Evolutionary conservation across 345 rosid genomes (phyloP).

Genomic region (Zanthoxylum bungeanum): DNA sequence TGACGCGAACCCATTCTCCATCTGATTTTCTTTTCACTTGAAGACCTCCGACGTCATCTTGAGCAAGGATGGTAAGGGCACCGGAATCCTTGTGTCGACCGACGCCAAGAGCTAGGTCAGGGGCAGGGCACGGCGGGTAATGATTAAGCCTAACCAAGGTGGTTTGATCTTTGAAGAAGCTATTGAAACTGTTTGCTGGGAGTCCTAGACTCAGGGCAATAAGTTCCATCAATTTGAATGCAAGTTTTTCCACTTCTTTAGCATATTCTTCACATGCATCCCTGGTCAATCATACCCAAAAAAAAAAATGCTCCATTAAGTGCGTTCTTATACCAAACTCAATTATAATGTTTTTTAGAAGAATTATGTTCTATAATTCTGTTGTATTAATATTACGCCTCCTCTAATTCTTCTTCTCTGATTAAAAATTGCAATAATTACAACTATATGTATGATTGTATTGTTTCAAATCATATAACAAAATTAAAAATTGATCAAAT

Average conservation of each 20-base stretch:
- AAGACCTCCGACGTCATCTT: conserved; percentile 36
- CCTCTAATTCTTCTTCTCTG: too few relatives aligned
- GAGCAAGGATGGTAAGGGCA: conserved; percentile 30
- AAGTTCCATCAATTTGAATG: conserved; percentile 33
- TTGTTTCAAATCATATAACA: neutral
- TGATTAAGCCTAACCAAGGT: conserved; percentile 27
- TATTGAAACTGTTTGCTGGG: conserved; percentile 22
- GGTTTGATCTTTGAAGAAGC: conserved; percentile 28
- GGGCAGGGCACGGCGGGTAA: conserved; percentile 37
- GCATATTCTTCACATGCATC: conserved; percentile 46
- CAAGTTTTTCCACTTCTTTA: conserved; percentile 51
- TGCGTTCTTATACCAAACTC: neutral
- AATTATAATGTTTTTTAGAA: too few relatives aligned
- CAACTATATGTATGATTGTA: too few relatives aligned
- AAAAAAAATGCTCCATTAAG: neutral
- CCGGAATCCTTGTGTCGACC: conserved; percentile 32
- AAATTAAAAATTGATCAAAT: neutral
- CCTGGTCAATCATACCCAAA: conserved; percentile 26
- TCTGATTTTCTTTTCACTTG: conserved; percentile 32
- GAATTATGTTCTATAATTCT: too few relatives aligned
- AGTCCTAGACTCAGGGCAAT: conserved; percentile 35
- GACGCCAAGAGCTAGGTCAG: conserved; percentile 34
- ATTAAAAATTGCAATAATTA: neutral
- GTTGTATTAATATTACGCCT: too few relatives aligned
- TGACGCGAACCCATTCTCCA: conserved; percentile 31